Evolutionary conservation across 495 filamentous ascomycete genomes (phyloP).

Genomic region (Hypoxylon lienhwacheense): DNA sequence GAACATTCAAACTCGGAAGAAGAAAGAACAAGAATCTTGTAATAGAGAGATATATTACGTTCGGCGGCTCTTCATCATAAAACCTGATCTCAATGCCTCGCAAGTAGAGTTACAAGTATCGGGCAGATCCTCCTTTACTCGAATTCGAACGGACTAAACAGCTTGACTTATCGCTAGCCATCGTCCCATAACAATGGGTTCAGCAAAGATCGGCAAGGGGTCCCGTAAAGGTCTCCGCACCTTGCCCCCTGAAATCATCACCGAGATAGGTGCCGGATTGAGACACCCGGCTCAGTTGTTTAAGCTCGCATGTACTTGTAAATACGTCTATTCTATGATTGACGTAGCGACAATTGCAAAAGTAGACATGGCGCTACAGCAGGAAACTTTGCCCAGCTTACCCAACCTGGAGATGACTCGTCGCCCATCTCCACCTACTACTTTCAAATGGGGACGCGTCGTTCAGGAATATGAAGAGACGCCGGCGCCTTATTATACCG

Average conservation of each 20-base stretch:
- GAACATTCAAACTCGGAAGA: no score
- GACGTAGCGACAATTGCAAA: not conserved
- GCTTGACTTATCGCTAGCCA: no score
- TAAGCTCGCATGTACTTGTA: conserved; percentile 1
- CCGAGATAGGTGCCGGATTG: not conserved
- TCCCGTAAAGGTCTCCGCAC: not conserved
- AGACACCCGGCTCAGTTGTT: not conserved
- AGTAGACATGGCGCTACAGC: conserved; percentile 1
- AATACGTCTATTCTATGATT: not conserved
- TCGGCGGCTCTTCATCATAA: no score
- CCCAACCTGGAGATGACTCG: no score
- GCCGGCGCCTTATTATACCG: not conserved
- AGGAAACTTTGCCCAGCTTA: not conserved
- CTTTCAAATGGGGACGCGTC: conserved; percentile 3
- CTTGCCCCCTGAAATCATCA: conserved; percentile 8
- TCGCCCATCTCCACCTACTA: no score
- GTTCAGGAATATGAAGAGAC: not conserved
- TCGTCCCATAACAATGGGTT: no score
- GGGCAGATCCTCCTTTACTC: no score
- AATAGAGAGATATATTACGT: no score
- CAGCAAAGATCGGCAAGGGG: not conserved
- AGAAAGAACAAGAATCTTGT: no score
- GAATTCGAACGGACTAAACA: no score
- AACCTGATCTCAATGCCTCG: no score
- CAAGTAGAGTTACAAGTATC: no score